Conservation (phyloP, 352 stramenopile species). For the Pythium aquatile region DNA sequence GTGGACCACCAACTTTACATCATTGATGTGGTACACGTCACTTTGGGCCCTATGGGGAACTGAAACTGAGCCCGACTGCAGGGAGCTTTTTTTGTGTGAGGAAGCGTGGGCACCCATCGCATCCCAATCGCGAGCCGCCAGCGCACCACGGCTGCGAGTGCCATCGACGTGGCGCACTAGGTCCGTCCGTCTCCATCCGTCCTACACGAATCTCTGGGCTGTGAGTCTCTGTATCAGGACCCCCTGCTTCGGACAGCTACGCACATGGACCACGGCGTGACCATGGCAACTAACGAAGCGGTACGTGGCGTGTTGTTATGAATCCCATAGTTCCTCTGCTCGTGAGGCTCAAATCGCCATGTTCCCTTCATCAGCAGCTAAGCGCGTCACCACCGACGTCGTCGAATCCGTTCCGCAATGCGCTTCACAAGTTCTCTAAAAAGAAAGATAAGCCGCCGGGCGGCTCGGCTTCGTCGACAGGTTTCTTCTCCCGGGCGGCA, state of each 20-base stretch:
- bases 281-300: conserved; percentile 19
- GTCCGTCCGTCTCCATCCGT: background rate
- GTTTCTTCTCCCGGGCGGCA: conserved; percentile 62
- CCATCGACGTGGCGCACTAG: background rate
- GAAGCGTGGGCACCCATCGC: background rate
- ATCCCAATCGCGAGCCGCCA: background rate
- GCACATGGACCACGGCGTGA: conserved; percentile 12
- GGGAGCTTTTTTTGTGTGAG: conserved; percentile 23
- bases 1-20: conserved; percentile 3
- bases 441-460: conserved; percentile 51
- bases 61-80: conserved; percentile 11
- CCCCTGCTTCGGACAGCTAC: background rate
- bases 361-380: conserved; percentile 1
- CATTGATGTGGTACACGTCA: background rate
- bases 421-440: conserved; percentile 83
- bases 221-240: too few species aligned
- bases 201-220: background rate
- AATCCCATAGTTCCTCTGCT: background rate
- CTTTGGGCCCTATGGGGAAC: conserved; percentile 3
- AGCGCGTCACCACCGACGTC: conserved; percentile 27
- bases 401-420: conserved; percentile 74
- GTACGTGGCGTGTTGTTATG: conserved; percentile 9
- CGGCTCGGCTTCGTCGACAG: conserved; percentile 36
- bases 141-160: background rate
- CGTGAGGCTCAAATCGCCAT: background rate